Base-by-base conservation (phyloP, 2,329 filamentous ascomycete genomes). In the Graphium sp. region DNA sequence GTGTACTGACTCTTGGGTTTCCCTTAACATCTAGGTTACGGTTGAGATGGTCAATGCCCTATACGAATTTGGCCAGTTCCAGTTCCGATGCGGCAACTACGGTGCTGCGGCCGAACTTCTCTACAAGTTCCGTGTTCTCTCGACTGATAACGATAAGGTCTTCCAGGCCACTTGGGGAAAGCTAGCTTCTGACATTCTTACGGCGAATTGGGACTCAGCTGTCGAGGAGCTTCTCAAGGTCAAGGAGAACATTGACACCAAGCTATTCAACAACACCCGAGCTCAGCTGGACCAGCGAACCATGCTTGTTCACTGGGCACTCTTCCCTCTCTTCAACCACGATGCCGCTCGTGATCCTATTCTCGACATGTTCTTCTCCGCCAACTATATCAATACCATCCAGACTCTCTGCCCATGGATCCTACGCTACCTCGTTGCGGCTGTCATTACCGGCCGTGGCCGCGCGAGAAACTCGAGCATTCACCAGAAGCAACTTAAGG, bases 241-340 rank as follows among this genome's bases (percentile, higher is more conserved):
- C 37, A 81, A 83, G 57, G 84, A 93, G 56, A 68, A 64, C 45
- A 95, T 98, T 53, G 89, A 98, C 54, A 82, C 78, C 34, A 82
- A 84, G 52, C 74, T 95, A 37, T 94, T 93, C 69, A 89, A 77
- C 68, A 94, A 93, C 66, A 81, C 87, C 17, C 71, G 94, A 39
- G 85, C 81, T 35, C 89, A 98, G 62, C 77, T 98, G 37, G 78
- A 87, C 53, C 87, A 94, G 66, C 82, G 89, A 49, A 91, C 85
- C 34, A 93, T 87, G 82, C 66, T 98, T 46, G 79, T 93, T 45
- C 89, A 98, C 78, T 98, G 89, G 85, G 76, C 82, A 25, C 75
- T 98, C 36, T 98, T 95, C 72, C 87, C 89, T 36, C 85, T 94
- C 60, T 98, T 95, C 72, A 95, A 98, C 73, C 77, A 82, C 60